A percentile compares a stretch with the other conserved stretches of the same genome.
Evolutionary conservation across 148 eudicot genomes (phyloP).

Genomic region (Fallopia convolvulus): DNA sequence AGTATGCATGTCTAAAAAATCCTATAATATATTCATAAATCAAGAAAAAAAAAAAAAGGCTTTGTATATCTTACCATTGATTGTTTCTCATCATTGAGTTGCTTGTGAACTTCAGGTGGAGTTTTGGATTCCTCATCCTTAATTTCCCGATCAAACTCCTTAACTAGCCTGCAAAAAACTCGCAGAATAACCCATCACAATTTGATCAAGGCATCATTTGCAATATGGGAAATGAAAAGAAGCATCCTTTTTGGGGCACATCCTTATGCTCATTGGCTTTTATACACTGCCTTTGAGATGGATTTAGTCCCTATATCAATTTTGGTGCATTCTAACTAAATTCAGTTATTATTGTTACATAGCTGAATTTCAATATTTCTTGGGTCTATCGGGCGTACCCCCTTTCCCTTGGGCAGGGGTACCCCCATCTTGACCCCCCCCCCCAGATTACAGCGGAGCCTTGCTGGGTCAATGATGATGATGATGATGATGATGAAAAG

Average conservation of each 20-base stretch:
- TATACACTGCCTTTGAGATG: too few species aligned
- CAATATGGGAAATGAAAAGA: conserved; percentile 6
- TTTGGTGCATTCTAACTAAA: too few species aligned
- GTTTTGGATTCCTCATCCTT: conserved; percentile 83
- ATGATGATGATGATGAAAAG: neutral
- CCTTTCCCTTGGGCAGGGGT: too few species aligned
- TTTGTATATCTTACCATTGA: conserved; percentile 53
- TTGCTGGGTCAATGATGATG: too few species aligned
- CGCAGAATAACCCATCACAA: neutral
- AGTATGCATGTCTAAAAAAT: neutral
- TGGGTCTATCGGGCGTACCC: too few species aligned
- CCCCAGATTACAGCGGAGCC: too few species aligned
- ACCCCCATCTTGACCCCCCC: too few species aligned
- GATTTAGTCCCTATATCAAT: too few species aligned
- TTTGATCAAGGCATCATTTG: neutral
- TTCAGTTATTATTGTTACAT: too few species aligned
- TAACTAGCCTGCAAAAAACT: conserved; percentile 48
- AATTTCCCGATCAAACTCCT: conserved; percentile 97
- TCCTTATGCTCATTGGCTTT: too few species aligned
- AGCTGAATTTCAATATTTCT: too few species aligned
- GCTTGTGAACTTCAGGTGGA: conserved; percentile 78
- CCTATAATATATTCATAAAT: neutral
- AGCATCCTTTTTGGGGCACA: neutral
- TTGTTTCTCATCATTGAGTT: conserved; percentile 94
- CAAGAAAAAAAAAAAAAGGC: conserved; percentile 1